Evolutionary conservation across 768 basidiomycete genomes (phyloP).

Genomic region (Suillus discolor): DNA sequence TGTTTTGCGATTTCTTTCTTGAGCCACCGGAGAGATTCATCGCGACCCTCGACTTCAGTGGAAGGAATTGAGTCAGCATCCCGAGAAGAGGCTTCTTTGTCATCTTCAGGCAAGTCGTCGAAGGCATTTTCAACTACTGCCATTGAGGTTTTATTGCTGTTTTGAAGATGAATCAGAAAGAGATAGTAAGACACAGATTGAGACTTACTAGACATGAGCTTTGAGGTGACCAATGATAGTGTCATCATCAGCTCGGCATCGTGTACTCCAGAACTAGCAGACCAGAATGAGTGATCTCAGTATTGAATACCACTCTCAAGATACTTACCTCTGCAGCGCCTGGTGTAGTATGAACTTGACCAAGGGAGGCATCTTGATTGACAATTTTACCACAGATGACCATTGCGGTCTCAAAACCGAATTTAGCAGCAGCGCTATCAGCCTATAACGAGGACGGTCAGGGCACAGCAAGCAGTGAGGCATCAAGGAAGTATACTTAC

Average conservation of each 20-base stretch:
- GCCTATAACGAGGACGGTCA: constrained; percentile 1
- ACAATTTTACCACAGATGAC: constrained; percentile 14
- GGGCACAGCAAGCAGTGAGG: not conserved
- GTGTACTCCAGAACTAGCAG: constrained; percentile 12
- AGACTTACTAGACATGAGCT: constrained; percentile 18
- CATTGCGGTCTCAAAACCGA: constrained; percentile 12
- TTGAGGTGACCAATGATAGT: constrained; percentile 14
- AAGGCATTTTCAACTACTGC: not conserved
- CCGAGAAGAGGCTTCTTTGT: not conserved
- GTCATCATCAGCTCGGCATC: constrained; percentile 9
- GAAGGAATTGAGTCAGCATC: not conserved
- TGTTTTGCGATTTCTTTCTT: not conserved
- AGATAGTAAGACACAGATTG: not conserved
- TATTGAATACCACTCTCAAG: not conserved
- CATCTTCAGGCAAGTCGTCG: not conserved
- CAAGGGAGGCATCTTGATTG: constrained; percentile 12
- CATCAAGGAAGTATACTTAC: not conserved
- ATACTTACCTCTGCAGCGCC: constrained; percentile 7
- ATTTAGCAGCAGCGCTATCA: constrained; percentile 4
- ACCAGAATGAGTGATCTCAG: not conserved
- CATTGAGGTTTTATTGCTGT: constrained; percentile 1
- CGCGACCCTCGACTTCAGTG: not conserved
- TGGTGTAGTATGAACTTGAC: constrained; percentile 9
- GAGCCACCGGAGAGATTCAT: not conserved
- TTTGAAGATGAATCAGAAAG: not conserved